Base-by-base conservation (phyloP, 768 basidiomycete species). In the Gautieria morchelliformis region DNA sequence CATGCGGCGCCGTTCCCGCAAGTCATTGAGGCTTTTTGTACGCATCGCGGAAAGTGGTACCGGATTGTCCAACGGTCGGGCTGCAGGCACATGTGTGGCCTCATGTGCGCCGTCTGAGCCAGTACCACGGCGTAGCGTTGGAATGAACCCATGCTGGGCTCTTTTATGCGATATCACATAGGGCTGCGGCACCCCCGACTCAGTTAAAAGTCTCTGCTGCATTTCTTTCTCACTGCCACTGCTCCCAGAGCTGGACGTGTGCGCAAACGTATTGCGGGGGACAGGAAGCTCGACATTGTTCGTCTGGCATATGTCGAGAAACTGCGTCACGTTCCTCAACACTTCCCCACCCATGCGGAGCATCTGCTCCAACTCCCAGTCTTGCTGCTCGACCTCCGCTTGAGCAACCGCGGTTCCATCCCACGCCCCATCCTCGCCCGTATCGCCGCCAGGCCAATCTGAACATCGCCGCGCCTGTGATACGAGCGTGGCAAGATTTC, bases 401-500 rank as follows among this genome's bases (percentile, higher is more conserved):
- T 77, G 74, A 0, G 73, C 61, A 15, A 66, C 69, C 14, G 74
- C 78, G 24, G 81, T 81, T 15, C 59, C 52, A 12, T 56, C 1
- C 58, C 37, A 40, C 79, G 84, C 1, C 82, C 83, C 59, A 75
- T 81, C 67, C 82, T 84, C 44, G 5, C 50, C 41, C n/a, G 60
- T 45, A 4, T 52, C 55, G 0, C 58, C 59, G 1, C 63, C 61
- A 2, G 68, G 64, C 1, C 67, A 65, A 22, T 61, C 59, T 19
- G 59, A 60, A 44, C 54, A 60, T 6, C 54, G 61, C 4, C 68
- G 58, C 10, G 91, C 82, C 65, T 90, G 88, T 1, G 84, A 77
- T 12, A 97, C 94, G 39, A 99, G 77, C 9, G 80, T 78, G 3
- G 90, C 87, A 24, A 99, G 78, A 52, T 86, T 81, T 2, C 85